Percentiles rank a stretch among this genome's conserved stretches.
Conservation (phyloP, 2,329 filamentous ascomycete species). For the Neofusicoccum umdonicola region DNA sequence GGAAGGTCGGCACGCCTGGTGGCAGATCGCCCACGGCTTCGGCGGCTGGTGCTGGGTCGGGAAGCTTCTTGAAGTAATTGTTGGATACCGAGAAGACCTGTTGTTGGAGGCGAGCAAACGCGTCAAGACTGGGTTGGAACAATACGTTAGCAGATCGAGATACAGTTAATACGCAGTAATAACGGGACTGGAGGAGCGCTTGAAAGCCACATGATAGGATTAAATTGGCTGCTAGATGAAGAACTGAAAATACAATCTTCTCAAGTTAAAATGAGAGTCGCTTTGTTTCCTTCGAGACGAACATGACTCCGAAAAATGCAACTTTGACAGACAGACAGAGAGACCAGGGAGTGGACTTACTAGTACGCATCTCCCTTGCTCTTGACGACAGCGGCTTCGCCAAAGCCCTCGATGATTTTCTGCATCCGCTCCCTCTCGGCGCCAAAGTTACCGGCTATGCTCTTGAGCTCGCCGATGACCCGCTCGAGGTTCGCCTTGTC, state of each 20-base stretch:
- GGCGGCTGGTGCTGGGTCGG: conserved; percentile 46
- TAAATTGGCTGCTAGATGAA: conserved; percentile 3
- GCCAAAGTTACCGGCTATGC: conserved; percentile 39
- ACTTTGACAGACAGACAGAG: neutral
- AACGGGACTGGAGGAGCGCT: neutral
- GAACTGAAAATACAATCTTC: neutral
- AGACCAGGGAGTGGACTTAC: conserved; percentile 35
- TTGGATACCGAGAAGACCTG: conserved; percentile 53
- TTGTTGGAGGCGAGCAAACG: conserved; percentile 51
- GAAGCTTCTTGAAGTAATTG: conserved; percentile 53
- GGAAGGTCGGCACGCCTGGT: conserved; percentile 53
- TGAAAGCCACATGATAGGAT: neutral
- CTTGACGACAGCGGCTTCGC: conserved; percentile 42
- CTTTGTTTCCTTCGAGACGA: neutral
- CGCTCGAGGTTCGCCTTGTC: conserved; percentile 25
- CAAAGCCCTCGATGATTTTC: conserved; percentile 43
- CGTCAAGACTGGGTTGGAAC: conserved; percentile 43
- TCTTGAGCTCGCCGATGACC: conserved; percentile 23
- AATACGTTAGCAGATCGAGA: neutral
- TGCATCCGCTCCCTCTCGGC: conserved; percentile 42
- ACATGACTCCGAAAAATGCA: neutral
- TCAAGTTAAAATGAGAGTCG: neutral
- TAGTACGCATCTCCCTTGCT: conserved; percentile 45
- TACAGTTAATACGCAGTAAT: neutral
- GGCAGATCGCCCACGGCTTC: conserved; percentile 53